A percentile compares a stretch with the other conserved stretches of the same genome.
Evolutionary conservation across 805 yeast species (phyloP).

Genomic region (Hanseniaspora nectarophila): DNA sequence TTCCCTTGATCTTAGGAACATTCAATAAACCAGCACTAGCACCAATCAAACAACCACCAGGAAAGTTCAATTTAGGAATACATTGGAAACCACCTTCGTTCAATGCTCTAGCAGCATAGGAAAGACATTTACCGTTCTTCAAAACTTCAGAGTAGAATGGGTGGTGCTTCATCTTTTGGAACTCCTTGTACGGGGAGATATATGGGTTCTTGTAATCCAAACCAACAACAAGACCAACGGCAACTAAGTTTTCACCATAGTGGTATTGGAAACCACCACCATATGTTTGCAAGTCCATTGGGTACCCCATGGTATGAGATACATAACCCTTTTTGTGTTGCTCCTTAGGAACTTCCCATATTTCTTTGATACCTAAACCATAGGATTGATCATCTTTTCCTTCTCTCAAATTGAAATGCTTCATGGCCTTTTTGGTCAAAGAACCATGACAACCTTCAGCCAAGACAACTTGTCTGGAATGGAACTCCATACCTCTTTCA

Average conservation of each 20-base stretch:
- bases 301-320: constrained; percentile 82
- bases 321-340: constrained; percentile 72
- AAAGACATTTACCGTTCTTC: constrained; percentile 81
- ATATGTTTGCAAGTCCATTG: constrained; percentile 58
- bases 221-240: constrained; percentile 91
- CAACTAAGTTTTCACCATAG: constrained; percentile 83
- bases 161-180: constrained; percentile 86
- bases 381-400: constrained; percentile 71
- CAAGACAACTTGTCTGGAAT: constrained; percentile 73
- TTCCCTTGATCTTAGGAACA: constrained; percentile 94
- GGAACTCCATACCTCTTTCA: constrained; percentile 96
- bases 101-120: constrained; percentile 91
- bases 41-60: constrained; percentile 93
- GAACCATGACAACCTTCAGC: constrained; percentile 99
- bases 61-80: constrained; percentile 80
- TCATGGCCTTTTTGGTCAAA: constrained; percentile 62
- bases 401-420: constrained; percentile 54
- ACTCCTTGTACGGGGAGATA: constrained; percentile 89
- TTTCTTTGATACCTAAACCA: constrained; percentile 91
- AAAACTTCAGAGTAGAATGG: constrained; percentile 66
- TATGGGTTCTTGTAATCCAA: constrained; percentile 91
- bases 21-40: constrained; percentile 94
- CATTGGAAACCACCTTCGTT: constrained; percentile 96
- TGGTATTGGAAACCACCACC: constrained; percentile 98
- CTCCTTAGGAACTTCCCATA: constrained; percentile 85